Evolutionary conservation across 1,284 basidiomycete species (phyloP).

Genomic region (Xerocomus minutiporus): DNA sequence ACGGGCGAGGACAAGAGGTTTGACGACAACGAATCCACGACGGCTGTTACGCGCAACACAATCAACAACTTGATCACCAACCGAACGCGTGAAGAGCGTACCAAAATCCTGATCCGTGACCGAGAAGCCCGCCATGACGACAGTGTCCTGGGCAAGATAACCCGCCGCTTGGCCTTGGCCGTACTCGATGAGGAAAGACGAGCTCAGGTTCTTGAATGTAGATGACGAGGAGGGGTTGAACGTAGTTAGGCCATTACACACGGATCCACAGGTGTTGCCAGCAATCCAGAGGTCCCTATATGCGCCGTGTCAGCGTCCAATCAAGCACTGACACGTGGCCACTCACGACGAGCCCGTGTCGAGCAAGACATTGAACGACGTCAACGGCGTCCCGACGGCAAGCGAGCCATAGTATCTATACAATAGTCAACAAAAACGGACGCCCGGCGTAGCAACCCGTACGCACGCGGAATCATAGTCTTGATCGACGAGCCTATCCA

Average conservation of each 20-base stretch:
- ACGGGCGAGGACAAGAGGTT: slow-evolving; percentile 17
- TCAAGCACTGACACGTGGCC: accelerated
- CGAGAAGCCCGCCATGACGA: slow-evolving; percentile 43
- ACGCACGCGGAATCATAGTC: slow-evolving; percentile 26
- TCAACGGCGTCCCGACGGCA: slow-evolving; percentile 39
- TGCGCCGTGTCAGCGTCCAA: not conserved
- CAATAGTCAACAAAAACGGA: slow-evolving; percentile 2
- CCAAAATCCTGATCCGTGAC: slow-evolving; percentile 41
- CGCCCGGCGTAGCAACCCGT: not conserved
- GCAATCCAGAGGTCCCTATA: slow-evolving; percentile 28
- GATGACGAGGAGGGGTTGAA: slow-evolving; percentile 28
- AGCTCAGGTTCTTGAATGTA: slow-evolving; percentile 23
- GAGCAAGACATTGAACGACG: slow-evolving; percentile 39
- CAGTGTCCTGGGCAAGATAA: slow-evolving; percentile 36
- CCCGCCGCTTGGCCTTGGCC: slow-evolving; percentile 31
- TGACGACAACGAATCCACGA: slow-evolving; percentile 17
- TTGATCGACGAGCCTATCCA: slow-evolving; percentile 26
- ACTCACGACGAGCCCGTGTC: slow-evolving; percentile 58
- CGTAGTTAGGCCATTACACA: slow-evolving; percentile 7
- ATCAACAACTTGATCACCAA: not conserved
- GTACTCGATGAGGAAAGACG: slow-evolving; percentile 19
- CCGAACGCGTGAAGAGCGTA: slow-evolving; percentile 12
- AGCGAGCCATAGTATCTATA: slow-evolving; percentile 39
- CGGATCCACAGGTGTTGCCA: slow-evolving; percentile 13
- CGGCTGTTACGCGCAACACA: slow-evolving; percentile 9